phyloP scores from a whole-genome alignment of 208 protist species.

The Crithidia expoeki region DNA sequence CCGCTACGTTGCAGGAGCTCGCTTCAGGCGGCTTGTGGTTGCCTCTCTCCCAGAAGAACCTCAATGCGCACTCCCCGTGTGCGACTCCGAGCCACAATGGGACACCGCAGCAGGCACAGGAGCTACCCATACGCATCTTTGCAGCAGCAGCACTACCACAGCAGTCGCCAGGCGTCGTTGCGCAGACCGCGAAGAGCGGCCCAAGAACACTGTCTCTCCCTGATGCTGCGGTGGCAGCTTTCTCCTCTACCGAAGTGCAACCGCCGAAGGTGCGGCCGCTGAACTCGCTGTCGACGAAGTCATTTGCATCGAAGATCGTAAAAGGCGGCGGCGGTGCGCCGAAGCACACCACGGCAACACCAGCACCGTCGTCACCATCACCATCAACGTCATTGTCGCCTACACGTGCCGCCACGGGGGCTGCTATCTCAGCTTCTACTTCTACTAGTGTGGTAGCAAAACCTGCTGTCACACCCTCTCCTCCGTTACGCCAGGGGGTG shows the following conservation, averaged over 20 bases:
- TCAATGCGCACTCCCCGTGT: background rate
- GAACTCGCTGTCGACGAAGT: background rate
- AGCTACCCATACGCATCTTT: background rate
- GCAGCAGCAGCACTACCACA: background rate
- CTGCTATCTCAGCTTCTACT: background rate
- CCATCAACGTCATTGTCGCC: background rate
- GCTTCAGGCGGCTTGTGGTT: background rate
- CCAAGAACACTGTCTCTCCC: too few species aligned
- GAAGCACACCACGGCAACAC: background rate
- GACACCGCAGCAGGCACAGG: background rate
- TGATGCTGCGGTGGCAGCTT: background rate
- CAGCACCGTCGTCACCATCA: background rate
- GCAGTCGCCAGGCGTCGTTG: background rate
- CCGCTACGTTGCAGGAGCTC: background rate
- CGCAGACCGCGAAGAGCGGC: background rate
- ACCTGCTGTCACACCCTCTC: background rate
- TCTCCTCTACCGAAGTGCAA: slow-evolving; percentile 16
- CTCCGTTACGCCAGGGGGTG: background rate
- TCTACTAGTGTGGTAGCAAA: background rate
- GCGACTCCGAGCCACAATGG: slow-evolving; percentile 6
- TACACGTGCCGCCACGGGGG: background rate
- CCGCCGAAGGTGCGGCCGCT: background rate
- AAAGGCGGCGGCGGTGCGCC: background rate
- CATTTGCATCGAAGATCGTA: background rate
- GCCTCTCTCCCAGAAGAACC: background rate